Percentiles rank a stretch among this genome's conserved stretches.
Conservation (phyloP, 352 stramenopile species). For the Thraustotheca clavata region DNA sequence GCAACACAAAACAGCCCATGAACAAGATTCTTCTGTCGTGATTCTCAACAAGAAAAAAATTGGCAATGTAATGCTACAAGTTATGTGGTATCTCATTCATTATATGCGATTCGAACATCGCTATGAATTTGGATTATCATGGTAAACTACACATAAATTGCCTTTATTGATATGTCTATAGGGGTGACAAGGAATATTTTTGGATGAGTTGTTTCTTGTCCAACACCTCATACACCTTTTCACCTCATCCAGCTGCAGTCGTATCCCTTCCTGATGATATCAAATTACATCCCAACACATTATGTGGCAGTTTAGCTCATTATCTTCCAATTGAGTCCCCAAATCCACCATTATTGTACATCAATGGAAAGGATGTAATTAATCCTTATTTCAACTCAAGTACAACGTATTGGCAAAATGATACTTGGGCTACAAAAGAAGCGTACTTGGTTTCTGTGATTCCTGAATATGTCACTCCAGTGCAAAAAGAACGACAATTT, state of each 20-base stretch:
- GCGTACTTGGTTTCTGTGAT: background rate
- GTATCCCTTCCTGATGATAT: constrained; percentile 29
- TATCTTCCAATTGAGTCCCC: constrained; percentile 25
- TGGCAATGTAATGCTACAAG: constrained; percentile 28
- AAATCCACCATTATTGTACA: constrained; percentile 26
- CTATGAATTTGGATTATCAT: background rate
- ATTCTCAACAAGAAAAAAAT: constrained; percentile 33
- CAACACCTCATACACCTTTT: constrained; percentile 41
- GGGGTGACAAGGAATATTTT: constrained; percentile 40
- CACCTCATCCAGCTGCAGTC: constrained; percentile 27
- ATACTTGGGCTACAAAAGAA: background rate
- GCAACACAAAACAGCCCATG: constrained; percentile 31
- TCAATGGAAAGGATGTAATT: constrained; percentile 36
- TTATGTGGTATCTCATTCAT: constrained; percentile 38
- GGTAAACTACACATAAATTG: no score
- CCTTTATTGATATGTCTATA: background rate
- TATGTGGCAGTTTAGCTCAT: constrained; percentile 38
- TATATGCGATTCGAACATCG: constrained; percentile 24
- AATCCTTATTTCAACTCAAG: constrained; percentile 29
- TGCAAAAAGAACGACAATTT: background rate
- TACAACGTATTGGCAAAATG: no score
- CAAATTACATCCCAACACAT: constrained; percentile 26
- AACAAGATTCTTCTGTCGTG: constrained; percentile 56
- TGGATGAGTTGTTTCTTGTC: constrained; percentile 41
- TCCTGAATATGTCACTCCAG: background rate